Base-by-base conservation (phyloP, 2,329 filamentous ascomycete genomes). In the Stemphylium vesicarium region DNA sequence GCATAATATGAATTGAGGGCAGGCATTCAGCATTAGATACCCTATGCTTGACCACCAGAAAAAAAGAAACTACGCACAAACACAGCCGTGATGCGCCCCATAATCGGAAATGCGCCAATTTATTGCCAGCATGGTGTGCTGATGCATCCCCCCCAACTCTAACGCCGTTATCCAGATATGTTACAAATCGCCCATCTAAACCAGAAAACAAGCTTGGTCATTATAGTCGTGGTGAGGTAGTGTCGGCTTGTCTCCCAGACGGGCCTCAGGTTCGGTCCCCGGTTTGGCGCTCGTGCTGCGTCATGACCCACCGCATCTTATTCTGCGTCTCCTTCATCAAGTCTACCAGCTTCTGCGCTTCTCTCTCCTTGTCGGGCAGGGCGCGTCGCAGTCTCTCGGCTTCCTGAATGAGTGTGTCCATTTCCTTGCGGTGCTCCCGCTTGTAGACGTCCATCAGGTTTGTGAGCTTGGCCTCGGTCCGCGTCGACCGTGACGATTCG, bases 271-370 rank as follows among this genome's bases (percentile, higher is more conserved):
- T 32, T 57, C 40, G 59, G 29, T 18, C 45, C 31, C 41, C 50
- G 36, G 38, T 49, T 38, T 71, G 66, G 13, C 62, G 68, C 44
- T 65, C 59, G 16, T 71, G 63, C 46, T 73, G 70, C 6, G 69
- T 64, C 60, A 92, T 81, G 12, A 89, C 88, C 89, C 89, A 92
- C 68, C 80, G 85, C 74, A 93, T 81, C 78, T 91, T 85, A 59
- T 86, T 81, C 45, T 90, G 77, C n/a, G 84, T 83, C 63, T 84
- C 79, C 61, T 81, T 80, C 38, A 87, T 78, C 67, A 88, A 84
- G 33, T 81, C 75, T n/a, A 89, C 76, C 22, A 85, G 78, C 52
- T 74, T 74, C 59, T 85, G 80, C 64, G 89, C 88, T 67, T 88
- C 83, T 22, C 81, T 76, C 68, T 90, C 88, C 59, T 85, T 81